phyloP scores from a whole-genome alignment of 164 flowering plant genomes.

The Buxus sempervirens region DNA sequence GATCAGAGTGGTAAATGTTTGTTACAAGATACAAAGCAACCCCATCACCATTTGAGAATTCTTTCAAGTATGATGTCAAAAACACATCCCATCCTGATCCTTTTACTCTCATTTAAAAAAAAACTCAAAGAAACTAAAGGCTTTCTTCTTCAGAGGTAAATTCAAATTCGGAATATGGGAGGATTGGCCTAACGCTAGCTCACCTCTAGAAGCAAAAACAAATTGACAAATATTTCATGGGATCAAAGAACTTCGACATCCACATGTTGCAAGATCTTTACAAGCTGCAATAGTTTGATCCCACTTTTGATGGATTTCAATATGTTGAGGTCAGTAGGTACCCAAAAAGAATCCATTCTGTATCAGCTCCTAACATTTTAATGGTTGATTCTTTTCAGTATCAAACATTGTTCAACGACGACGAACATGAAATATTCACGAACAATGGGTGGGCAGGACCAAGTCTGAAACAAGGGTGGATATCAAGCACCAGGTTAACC shows the following conservation, averaged over 20 bases:
- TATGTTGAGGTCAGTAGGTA: constrained; percentile 77
- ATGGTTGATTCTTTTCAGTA: constrained; percentile 53
- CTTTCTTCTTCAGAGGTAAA: constrained; percentile 2
- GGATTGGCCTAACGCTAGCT: constrained; percentile 35
- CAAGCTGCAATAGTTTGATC: constrained; percentile 65
- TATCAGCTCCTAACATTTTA: constrained; percentile 63
- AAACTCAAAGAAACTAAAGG: constrained; percentile 62
- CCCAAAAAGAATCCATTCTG: constrained; percentile 73
- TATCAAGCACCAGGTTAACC: constrained; percentile 89
- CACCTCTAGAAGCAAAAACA: constrained; percentile 30
- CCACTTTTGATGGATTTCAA: constrained; percentile 55
- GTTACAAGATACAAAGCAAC: too few species aligned
- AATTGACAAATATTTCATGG: constrained; percentile 43
- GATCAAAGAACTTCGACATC: constrained; percentile 70
- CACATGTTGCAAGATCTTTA: constrained; percentile 65
- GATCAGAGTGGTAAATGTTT: too few species aligned
- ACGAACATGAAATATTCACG: constrained; percentile 40
- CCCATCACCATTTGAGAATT: too few species aligned
- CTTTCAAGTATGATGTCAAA: too few species aligned
- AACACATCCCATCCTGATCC: too few species aligned
- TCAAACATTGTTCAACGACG: constrained; percentile 80
- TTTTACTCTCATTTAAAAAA: too few species aligned
- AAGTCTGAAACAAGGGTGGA: constrained; percentile 67
- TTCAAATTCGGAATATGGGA: not conserved
- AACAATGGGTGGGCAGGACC: constrained; percentile 70